Evolutionary conservation across 1,139 yeast species (phyloP), one percentile per base, ranked within the genome.

Genomic region (Zygoascus meyerae): DNA sequence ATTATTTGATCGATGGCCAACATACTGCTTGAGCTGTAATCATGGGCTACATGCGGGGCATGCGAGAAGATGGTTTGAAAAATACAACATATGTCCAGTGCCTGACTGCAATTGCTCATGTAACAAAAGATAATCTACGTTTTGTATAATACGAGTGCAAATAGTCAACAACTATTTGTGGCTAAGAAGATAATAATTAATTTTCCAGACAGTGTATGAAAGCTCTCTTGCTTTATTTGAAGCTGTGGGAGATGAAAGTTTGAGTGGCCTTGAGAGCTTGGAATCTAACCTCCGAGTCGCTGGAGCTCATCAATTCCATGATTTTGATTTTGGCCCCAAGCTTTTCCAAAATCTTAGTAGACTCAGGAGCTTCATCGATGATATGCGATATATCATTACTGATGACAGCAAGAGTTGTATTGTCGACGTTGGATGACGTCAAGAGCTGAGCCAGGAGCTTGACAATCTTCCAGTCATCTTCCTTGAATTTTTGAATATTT

Each of bases 251-350:
- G 49, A 92, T 95, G 61, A 92, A 78, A 50, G 83, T 78, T 71
- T 94, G 98, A 17, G 96, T 86, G 1, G 97, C 89, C 65, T 86
- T 86, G 62, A 92, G 77, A 1, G 98, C 97, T 70, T 92, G 96
- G 64, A 84, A 92, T 64, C 92, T 86, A 57, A 92, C 90, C 60
- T 87, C 95, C 35, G 90, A 76, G 64, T 89, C 94, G 37, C 83
- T 78, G 48, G 82, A 82, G 57, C 82, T 86, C 78, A 92, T 82
- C 55, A 89, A 74, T 52, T 78, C 77, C 97, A 94, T 90, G 52
- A 94, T 77, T 66, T 81, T 78, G 21, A 84, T 71, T 72, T 92
- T 87, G 61, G 80, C 76, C 32, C 80, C 79, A 35, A 66, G 63
- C 49, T 72, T 67, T 49, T 71, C 73, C 47, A 83, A 65, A 11